These are phyloP conservation scores for Rhododendron molle DNA, from an alignment of 148 eudicot genomes.

Conservation along the genomic window DNA sequence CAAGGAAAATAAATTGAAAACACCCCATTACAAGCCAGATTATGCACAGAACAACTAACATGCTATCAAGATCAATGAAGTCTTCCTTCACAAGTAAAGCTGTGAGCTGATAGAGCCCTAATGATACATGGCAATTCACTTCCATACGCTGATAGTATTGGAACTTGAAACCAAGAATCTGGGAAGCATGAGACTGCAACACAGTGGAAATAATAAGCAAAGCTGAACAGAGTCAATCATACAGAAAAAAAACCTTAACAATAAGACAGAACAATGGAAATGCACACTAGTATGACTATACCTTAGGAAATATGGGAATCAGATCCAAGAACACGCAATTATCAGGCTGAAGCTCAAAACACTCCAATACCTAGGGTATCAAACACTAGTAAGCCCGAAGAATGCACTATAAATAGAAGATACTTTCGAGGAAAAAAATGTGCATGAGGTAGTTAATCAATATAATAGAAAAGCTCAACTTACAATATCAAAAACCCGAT, in stretches of 20 bases:
- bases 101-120: slow-evolving; percentile 80
- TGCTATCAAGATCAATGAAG: slow-evolving; percentile 88
- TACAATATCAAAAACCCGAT: slow-evolving; percentile 97
- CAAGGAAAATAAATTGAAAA: not conserved
- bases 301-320: slow-evolving; percentile 98
- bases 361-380: slow-evolving; percentile 72
- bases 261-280: not conserved
- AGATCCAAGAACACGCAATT: slow-evolving; percentile 71
- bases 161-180: slow-evolving; percentile 93
- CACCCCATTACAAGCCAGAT: slow-evolving; percentile 6
- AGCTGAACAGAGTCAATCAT: not conserved
- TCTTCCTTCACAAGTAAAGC: slow-evolving; percentile 88
- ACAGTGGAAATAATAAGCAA: slow-evolving; percentile 5
- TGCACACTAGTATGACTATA: slow-evolving; percentile 11
- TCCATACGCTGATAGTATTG: slow-evolving; percentile 94
- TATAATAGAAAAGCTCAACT: slow-evolving; percentile 27
- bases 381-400: slow-evolving; percentile 5
- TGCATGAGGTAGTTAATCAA: not conserved
- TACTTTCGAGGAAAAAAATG: not conserved
- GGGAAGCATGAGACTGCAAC: slow-evolving; percentile 95
- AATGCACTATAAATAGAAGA: not conserved
- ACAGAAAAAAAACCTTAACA: not conserved
- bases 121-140: slow-evolving; percentile 62
- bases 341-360: slow-evolving; percentile 92
- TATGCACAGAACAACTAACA: slow-evolving; percentile 52